Percentiles rank a stretch among this genome's conserved stretches.
These are phyloP conservation scores for Furcasterigmium furcatum DNA, from an alignment of 2,329 filamentous ascomycete genomes.

Conservation along the genomic window DNA sequence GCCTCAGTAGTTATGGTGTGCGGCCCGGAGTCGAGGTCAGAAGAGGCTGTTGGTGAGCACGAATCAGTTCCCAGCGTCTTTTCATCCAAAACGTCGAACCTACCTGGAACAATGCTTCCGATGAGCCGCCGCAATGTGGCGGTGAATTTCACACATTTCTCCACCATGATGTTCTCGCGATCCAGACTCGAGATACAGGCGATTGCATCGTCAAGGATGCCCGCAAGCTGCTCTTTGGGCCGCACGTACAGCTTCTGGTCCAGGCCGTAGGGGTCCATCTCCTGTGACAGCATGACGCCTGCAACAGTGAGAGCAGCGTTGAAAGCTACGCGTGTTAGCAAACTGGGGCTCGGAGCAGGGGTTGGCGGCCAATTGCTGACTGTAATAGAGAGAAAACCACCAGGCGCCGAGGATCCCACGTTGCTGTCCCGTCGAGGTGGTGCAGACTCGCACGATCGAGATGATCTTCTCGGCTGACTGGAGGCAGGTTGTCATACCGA, in stretches of 20 bases:
- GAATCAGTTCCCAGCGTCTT: no score
- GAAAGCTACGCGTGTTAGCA: conserved; percentile 1
- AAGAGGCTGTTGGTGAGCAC: no score
- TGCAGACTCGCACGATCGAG: conserved; percentile 13
- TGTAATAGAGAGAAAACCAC: conserved; percentile 27
- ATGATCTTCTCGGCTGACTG: conserved; percentile 18
- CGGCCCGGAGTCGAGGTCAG: no score
- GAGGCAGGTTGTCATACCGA: conserved; percentile 16
- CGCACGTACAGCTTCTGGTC: no score
- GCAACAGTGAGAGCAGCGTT: conserved; percentile 8
- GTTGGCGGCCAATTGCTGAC: no score
- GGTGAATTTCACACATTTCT: conserved; percentile 9
- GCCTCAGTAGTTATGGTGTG: background rate
- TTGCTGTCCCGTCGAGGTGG: conserved; percentile 6
- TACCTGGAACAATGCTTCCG: no score
- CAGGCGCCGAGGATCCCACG: conserved; percentile 20
- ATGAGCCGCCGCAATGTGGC: conserved; percentile 6
- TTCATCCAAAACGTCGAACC: no score
- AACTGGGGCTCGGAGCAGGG: background rate
- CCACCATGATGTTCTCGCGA: conserved; percentile 6
- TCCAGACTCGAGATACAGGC: conserved; percentile 6
- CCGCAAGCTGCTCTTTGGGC: no score
- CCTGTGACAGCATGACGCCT: conserved; percentile 6
- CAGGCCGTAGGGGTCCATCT: background rate
- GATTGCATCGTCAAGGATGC: conserved; percentile 3